Percentiles rank a stretch among this genome's conserved stretches.
Conservation (phyloP, 108 stramenopile genomes). For the Stephanodiscus triporus region DNA sequence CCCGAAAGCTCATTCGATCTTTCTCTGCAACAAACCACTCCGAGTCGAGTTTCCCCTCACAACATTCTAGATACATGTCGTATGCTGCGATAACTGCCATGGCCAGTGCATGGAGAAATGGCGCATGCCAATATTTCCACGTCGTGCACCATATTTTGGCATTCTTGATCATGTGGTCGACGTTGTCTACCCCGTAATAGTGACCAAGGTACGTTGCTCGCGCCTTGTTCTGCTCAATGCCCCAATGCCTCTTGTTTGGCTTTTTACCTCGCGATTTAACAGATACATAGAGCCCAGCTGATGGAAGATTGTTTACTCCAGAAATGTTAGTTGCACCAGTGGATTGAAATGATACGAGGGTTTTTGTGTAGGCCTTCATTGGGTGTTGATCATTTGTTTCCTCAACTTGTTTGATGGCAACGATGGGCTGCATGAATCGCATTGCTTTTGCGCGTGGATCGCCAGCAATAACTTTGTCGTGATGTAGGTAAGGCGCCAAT, state of each 20-base stretch:
- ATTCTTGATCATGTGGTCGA: constrained; percentile 18
- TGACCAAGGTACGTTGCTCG: background rate
- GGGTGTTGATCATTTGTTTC: background rate
- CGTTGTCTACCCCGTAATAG: constrained; percentile 8
- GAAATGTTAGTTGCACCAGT: constrained; percentile 9
- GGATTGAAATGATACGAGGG: constrained; percentile 11
- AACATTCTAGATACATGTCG: constrained; percentile 11
- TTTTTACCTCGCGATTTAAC: background rate
- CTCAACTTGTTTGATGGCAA: background rate
- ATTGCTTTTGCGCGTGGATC: background rate
- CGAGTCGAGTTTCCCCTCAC: background rate
- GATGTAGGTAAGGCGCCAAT: constrained; percentile 2
- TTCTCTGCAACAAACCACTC: background rate
- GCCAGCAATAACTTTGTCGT: background rate
- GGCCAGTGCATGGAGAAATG: background rate
- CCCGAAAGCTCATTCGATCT: background rate
- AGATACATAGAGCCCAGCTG: background rate
- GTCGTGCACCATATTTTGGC: background rate
- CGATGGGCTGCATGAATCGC: constrained; percentile 10
- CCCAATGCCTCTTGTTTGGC: constrained; percentile 9
- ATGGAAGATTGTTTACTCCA: constrained; percentile 10
- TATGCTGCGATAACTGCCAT: constrained; percentile 7
- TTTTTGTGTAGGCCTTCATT: constrained; percentile 2
- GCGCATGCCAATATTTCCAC: constrained; percentile 24
- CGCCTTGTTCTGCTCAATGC: constrained; percentile 18